A percentile compares a stretch with the other conserved stretches of the same genome.
These are phyloP conservation scores for Dendrostoma leiphaemia DNA, from an alignment of 2,329 filamentous ascomycete species.

Conservation along the genomic window DNA sequence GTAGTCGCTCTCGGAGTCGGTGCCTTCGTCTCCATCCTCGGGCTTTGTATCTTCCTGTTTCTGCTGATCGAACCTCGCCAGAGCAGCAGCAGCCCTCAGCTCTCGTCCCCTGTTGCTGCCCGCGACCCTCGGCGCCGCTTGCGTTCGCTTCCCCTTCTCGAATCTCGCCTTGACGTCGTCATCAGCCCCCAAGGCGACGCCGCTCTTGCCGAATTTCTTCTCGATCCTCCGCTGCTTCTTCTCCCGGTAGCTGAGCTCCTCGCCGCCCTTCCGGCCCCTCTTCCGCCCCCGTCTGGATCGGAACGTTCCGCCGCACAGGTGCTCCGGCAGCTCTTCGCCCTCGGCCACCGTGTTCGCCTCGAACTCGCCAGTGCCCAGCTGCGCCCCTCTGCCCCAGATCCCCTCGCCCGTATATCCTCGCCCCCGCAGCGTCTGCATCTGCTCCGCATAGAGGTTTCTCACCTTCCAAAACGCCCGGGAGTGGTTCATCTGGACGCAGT, in stretches of 20 bases:
- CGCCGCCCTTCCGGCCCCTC: slow-evolving; percentile 53
- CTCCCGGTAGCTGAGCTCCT: slow-evolving; percentile 65
- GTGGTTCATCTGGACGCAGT: slow-evolving; percentile 92
- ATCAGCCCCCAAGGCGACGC: slow-evolving; percentile 67
- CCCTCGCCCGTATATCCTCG: slow-evolving; percentile 76
- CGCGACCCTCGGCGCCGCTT: slow-evolving; percentile 70
- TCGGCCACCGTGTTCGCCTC: slow-evolving; percentile 50
- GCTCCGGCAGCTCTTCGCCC: slow-evolving; percentile 61
- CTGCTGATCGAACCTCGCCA: slow-evolving; percentile 67
- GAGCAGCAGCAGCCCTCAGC: slow-evolving; percentile 71
- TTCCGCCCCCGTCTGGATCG: slow-evolving; percentile 40
- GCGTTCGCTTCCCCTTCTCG: slow-evolving; percentile 62
- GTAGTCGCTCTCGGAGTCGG: slow-evolving; percentile 42
- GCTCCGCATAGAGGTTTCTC: slow-evolving; percentile 67
- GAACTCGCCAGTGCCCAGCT: slow-evolving; percentile 60
- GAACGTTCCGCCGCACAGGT: slow-evolving; percentile 81
- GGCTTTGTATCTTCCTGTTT: slow-evolving; percentile 41
- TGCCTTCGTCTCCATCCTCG: slow-evolving; percentile 36
- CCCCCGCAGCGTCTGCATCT: slow-evolving; percentile 70
- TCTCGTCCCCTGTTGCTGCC: slow-evolving; percentile 73
- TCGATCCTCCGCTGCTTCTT: slow-evolving; percentile 68
- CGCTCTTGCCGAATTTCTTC: slow-evolving; percentile 74
- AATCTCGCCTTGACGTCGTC: slow-evolving; percentile 62
- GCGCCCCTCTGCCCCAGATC: slow-evolving; percentile 73
- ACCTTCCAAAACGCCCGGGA: slow-evolving; percentile 78